Conservation (phyloP, 805 yeast genomes). For the Candida pseudoglaebosa region DNA sequence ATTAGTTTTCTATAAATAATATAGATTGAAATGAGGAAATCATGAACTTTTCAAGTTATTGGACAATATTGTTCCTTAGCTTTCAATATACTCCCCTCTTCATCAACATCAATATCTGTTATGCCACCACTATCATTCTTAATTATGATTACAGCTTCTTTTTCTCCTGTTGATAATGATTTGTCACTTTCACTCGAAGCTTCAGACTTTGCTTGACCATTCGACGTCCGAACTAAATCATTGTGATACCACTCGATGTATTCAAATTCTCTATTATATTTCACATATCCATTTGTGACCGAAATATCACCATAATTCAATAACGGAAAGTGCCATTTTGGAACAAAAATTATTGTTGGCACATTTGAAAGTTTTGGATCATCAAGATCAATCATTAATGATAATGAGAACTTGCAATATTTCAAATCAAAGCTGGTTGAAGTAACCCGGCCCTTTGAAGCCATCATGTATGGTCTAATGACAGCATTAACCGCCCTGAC, state of each 20-base stretch:
- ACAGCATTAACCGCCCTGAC: conserved; percentile 72
- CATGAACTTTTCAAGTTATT: conserved; percentile 8
- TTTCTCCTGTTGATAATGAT: background rate
- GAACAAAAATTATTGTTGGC: conserved; percentile 66
- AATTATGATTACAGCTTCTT: conserved; percentile 28
- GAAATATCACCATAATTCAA: conserved; percentile 45
- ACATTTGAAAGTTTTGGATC: conserved; percentile 6
- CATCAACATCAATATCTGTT: conserved; percentile 18
- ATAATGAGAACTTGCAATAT: conserved; percentile 43
- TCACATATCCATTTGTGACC: conserved; percentile 54
- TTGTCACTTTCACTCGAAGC: conserved; percentile 1
- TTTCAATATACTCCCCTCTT: conserved; percentile 2
- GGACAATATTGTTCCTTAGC: conserved; percentile 14
- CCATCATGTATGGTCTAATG: conserved; percentile 70
- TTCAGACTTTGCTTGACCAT: background rate
- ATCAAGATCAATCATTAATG: conserved; percentile 27
- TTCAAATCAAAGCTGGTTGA: conserved; percentile 58
- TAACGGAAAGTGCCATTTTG: conserved; percentile 64
- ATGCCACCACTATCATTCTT: conserved; percentile 35
- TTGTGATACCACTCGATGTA: conserved; percentile 68
- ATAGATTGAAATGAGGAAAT: background rate
- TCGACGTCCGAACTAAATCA: background rate
- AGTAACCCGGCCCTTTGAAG: conserved; percentile 55
- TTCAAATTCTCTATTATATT: conserved; percentile 48
- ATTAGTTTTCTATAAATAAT: conserved; percentile 1